Conservation (phyloP, 768 basidiomycete species). For the Calocera viscosa region DNA sequence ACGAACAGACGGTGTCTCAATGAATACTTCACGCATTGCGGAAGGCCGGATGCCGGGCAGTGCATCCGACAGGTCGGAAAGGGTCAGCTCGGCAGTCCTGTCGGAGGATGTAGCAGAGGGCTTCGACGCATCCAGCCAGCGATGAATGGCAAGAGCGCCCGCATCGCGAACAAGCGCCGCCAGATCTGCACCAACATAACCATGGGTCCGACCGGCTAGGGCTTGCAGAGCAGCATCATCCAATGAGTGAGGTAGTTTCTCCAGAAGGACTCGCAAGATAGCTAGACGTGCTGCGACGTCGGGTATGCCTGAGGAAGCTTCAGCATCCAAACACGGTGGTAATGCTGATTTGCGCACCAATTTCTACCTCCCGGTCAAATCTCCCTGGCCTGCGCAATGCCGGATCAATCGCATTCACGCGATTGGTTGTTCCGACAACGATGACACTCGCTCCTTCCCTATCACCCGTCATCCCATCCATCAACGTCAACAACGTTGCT, state of each 20-base stretch:
- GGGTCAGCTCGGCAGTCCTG: constrained; percentile 32
- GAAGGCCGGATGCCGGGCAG: constrained; percentile 78
- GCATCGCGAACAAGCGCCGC: constrained; percentile 86
- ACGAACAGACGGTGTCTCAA: constrained; percentile 68
- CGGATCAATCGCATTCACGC: constrained; percentile 91
- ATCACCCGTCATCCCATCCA: constrained; percentile 71
- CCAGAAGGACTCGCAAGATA: constrained; percentile 75
- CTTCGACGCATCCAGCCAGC: constrained; percentile 40
- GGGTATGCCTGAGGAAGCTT: constrained; percentile 54
- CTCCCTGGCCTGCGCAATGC: constrained; percentile 78
- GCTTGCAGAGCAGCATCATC: constrained; percentile 44
- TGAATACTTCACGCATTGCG: constrained; percentile 84
- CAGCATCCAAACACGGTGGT: constrained; percentile 3
- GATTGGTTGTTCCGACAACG: constrained; percentile 90
- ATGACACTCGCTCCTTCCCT: constrained; percentile 48
- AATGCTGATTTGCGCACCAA: constrained; percentile 40
- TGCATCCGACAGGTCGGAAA: constrained; percentile 53
- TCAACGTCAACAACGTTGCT: constrained; percentile 81
- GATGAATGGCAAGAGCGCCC: constrained; percentile 81
- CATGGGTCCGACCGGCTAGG: constrained; percentile 72
- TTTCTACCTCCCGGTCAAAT: constrained; percentile 92
- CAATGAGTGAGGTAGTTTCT: constrained; percentile 67
- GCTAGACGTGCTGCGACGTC: constrained; percentile 71
- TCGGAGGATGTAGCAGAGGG: constrained; percentile 23
- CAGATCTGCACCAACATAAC: constrained; percentile 94